Conservation (phyloP, 2,329 filamentous ascomycete species). For the Beauveria medogensis region DNA sequence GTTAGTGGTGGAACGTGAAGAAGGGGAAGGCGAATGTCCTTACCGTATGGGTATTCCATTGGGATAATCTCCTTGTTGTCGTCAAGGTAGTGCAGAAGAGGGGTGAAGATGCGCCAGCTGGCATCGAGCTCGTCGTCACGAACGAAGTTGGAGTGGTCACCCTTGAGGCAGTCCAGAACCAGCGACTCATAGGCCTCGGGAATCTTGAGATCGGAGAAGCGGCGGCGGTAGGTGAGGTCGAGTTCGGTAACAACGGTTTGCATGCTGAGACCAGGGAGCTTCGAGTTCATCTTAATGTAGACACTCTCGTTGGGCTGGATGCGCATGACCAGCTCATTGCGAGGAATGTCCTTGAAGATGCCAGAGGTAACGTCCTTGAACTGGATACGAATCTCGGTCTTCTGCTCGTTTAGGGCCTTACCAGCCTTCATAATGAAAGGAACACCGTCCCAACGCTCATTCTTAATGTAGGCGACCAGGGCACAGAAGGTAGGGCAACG, state of each 20-base stretch:
- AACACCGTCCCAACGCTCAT: conserved; percentile 98
- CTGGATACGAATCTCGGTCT: conserved; percentile 98
- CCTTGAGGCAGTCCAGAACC: conserved; percentile 95
- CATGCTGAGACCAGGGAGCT: conserved; percentile 96
- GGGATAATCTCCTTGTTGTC: conserved; percentile 99
- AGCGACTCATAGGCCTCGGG: conserved; percentile 98
- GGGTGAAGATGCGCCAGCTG: conserved; percentile 97
- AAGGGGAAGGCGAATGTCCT: conserved; percentile 26
- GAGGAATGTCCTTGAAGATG: conserved; percentile 99
- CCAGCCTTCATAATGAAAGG: conserved; percentile 99
- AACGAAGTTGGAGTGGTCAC: conserved; percentile 99
- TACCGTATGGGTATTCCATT: conserved; percentile 99
- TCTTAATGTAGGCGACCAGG: conserved; percentile 97
- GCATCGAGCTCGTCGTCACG: conserved; percentile 94
- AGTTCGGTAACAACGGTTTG: conserved; percentile 98
- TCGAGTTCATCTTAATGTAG: conserved; percentile 99
- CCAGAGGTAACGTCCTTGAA: conserved; percentile 99
- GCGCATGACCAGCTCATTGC: conserved; percentile 98
- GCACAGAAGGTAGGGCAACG: conserved; percentile 97
- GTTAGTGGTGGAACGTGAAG: conserved; percentile 15
- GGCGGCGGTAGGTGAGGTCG: conserved; percentile 92
- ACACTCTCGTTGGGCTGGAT: conserved; percentile 99
- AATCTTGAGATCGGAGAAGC: conserved; percentile 99
- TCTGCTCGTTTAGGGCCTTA: conserved; percentile 98
- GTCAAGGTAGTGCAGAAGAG: conserved; percentile 93